Evolutionary conservation across 2,329 filamentous ascomycete species (phyloP).

Genomic region (Diaporthe humulicola): DNA sequence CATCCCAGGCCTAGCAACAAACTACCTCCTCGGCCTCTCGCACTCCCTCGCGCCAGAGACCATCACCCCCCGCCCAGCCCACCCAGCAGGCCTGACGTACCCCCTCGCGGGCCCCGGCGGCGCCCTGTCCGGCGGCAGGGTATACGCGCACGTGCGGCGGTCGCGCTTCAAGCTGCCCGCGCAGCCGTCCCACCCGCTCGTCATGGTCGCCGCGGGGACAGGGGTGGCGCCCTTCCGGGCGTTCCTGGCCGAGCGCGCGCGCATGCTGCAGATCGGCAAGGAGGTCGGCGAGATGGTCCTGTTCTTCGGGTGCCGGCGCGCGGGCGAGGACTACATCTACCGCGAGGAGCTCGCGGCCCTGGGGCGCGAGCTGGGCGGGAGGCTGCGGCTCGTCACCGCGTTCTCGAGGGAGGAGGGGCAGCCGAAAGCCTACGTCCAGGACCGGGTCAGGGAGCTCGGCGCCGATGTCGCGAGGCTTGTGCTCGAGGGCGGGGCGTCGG

Average conservation of each 20-base stretch:
- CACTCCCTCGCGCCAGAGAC: neutral
- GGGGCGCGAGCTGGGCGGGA: slow-evolving; percentile 42
- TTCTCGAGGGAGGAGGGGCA: slow-evolving; percentile 46
- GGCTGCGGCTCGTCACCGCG: slow-evolving; percentile 48
- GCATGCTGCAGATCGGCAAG: slow-evolving; percentile 49
- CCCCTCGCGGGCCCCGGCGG: neutral
- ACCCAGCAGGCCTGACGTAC: slow-evolving; percentile 20
- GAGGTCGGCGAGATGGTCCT: slow-evolving; percentile 51
- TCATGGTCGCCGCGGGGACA: slow-evolving; percentile 63
- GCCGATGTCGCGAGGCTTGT: slow-evolving; percentile 46
- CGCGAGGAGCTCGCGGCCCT: slow-evolving; percentile 43
- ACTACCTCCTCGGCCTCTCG: slow-evolving; percentile 22
- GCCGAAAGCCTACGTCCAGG: slow-evolving; percentile 53
- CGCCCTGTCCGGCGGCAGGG: slow-evolving; percentile 43
- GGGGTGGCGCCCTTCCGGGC: slow-evolving; percentile 56
- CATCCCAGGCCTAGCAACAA: slow-evolving; percentile 24
- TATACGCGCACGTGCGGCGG: slow-evolving; percentile 55
- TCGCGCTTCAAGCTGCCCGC: slow-evolving; percentile 59
- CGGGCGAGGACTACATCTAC: slow-evolving; percentile 47
- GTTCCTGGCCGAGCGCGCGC: slow-evolving; percentile 51
- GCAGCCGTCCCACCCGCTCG: slow-evolving; percentile 56
- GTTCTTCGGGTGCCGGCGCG: slow-evolving; percentile 54
- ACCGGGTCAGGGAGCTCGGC: slow-evolving; percentile 50
- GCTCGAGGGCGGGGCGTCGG: slow-evolving; percentile 50
- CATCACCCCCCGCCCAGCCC: neutral